These are phyloP conservation scores for Lablab purpureus DNA, from an alignment of 306 rosid species.

Conservation along the genomic window DNA sequence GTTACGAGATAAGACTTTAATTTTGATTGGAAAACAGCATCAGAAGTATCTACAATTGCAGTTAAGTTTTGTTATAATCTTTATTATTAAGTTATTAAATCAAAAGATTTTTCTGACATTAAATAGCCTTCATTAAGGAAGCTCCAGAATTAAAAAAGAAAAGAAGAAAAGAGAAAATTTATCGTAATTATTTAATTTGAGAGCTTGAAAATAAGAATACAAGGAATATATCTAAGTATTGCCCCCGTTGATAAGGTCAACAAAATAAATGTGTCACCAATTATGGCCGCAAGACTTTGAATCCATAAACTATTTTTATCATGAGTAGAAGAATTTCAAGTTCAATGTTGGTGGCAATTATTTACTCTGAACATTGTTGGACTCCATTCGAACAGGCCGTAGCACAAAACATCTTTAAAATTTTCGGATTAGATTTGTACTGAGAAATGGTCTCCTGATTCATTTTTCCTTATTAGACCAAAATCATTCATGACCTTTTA, in stretches of 20 bases:
- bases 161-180: too few relatives aligned
- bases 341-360: not conserved
- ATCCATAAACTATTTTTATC: slow-evolving; percentile 30
- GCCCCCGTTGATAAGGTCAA: slow-evolving; percentile 19
- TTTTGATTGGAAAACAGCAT: not conserved
- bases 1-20: not conserved
- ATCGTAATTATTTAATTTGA: not conserved
- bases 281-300: not conserved
- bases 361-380: not conserved
- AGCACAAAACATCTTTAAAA: not conserved
- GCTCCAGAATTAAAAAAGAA: not conserved
- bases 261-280: not conserved
- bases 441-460: not conserved
- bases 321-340: slow-evolving; percentile 8
- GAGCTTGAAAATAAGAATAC: not conserved
- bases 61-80: not conserved
- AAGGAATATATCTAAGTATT: not conserved
- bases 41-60: not conserved
- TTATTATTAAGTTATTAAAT: not conserved
- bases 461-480: slow-evolving; percentile 29
- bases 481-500: slow-evolving; percentile 6
- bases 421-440: slow-evolving; percentile 8
- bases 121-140: not conserved
- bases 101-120: not conserved
- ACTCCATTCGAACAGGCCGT: slow-evolving; percentile 18